phyloP scores from a whole-genome alignment of 2,329 filamentous ascomycete genomes.

The Stagonosporopsis cucurbitacearum region DNA sequence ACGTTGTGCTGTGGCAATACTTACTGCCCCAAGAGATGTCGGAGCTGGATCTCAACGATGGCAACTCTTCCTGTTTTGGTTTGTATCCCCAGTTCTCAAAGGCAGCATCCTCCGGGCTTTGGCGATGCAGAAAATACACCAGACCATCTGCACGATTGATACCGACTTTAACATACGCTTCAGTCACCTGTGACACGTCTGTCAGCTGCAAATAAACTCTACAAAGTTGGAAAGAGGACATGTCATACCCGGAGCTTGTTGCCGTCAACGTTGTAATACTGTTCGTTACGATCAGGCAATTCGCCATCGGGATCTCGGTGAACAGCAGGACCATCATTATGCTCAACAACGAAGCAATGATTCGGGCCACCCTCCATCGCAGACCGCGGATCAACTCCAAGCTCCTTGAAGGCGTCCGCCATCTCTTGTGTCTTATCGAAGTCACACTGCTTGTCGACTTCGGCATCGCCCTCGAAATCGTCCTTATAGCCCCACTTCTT shows the following conservation, averaged over 20 bases:
- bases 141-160: conserved; percentile 18
- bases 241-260: conserved; percentile 9
- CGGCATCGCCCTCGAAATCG: not conserved
- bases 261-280: conserved; percentile 13
- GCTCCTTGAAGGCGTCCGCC: conserved; percentile 8
- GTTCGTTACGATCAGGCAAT: conserved; percentile 5
- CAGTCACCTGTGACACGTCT: conserved; percentile 3
- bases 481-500: conserved; percentile 21
- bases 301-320: conserved; percentile 2
- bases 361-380: conserved; percentile 13
- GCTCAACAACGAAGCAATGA: conserved; percentile 18
- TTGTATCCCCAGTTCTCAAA: not conserved
- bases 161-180: conserved; percentile 9
- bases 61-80: conserved; percentile 4
- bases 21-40: conserved; percentile 21
- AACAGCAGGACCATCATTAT: conserved; percentile 10
- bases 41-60: conserved; percentile 16
- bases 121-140: conserved; percentile 19
- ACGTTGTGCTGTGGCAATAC: not conserved
- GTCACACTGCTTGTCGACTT: conserved; percentile 9
- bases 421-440: conserved; percentile 13
- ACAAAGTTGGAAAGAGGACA: not conserved
- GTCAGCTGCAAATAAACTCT: not conserved
- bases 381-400: conserved; percentile 10
- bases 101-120: conserved; percentile 4